Evolutionary conservation across 805 yeast species (phyloP).

Genomic region (Yamadazyma kitorensis): DNA sequence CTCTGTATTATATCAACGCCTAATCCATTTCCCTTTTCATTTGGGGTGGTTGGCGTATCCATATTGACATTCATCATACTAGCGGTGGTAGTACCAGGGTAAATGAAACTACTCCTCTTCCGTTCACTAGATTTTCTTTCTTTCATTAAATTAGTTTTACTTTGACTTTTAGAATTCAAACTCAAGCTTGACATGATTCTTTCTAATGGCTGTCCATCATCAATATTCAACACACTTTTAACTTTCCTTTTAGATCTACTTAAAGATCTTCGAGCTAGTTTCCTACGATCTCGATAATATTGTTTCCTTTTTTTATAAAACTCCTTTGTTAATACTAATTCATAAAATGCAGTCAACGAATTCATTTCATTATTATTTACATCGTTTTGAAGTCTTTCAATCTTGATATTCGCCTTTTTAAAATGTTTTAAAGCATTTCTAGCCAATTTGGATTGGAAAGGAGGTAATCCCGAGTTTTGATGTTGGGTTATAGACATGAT

Average conservation of each 20-base stretch:
- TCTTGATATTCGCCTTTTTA: constrained; percentile 60
- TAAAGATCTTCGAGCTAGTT: constrained; percentile 31
- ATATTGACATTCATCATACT: constrained; percentile 2
- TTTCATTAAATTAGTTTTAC: constrained; percentile 8
- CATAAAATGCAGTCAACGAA: constrained; percentile 73
- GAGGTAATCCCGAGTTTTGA: constrained; percentile 28
- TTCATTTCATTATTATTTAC: constrained; percentile 63
- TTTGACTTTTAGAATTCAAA: constrained; percentile 22
- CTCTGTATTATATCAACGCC: constrained; percentile 1
- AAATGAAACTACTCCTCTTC: constrained; percentile 6
- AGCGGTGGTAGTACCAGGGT: too few species aligned
- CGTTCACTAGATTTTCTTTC: constrained; percentile 10
- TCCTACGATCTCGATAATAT: constrained; percentile 27
- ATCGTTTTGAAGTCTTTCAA: constrained; percentile 54
- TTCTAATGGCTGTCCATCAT: constrained; percentile 34
- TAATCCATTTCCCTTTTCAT: neutral
- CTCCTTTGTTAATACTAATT: constrained; percentile 57
- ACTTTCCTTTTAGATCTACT: constrained; percentile 31
- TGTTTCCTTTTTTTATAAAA: constrained; percentile 30
- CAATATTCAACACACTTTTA: constrained; percentile 34
- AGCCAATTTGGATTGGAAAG: constrained; percentile 62
- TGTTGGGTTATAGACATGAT: constrained; percentile 39
- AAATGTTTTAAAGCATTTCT: constrained; percentile 58
- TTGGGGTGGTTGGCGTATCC: neutral
- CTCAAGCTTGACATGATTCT: constrained; percentile 36